These are phyloP conservation scores for Penicillium ochrochloron DNA, from an alignment of 495 filamentous ascomycete genomes.

Conservation along the genomic window DNA sequence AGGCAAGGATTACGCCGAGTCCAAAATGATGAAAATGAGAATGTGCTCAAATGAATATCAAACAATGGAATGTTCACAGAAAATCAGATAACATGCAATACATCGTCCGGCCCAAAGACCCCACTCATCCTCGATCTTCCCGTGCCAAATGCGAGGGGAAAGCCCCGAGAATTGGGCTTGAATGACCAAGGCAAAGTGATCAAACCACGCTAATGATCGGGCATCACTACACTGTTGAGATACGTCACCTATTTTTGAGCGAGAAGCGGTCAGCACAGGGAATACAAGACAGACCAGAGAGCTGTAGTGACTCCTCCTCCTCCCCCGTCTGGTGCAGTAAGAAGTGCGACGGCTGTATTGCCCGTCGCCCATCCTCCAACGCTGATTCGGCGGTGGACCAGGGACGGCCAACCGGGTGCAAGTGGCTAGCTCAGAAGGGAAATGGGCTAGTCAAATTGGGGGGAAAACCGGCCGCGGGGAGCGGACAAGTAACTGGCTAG, in stretches of 20 bases:
- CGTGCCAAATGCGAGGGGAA: background rate
- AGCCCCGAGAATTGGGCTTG: background rate
- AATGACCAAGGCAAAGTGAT: background rate
- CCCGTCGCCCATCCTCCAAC: background rate
- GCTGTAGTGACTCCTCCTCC: conserved; percentile 1
- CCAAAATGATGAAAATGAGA: background rate
- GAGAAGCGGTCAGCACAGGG: conserved; percentile 37
- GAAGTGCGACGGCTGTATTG: conserved; percentile 13
- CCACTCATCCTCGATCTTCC: conserved; percentile 3
- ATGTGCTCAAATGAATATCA: conserved; percentile 4
- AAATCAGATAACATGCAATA: conserved; percentile 8
- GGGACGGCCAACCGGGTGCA: conserved; percentile 24
- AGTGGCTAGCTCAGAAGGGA: conserved; percentile 36
- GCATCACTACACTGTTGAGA: conserved; percentile 68
- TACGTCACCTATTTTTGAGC: conserved; percentile 55
- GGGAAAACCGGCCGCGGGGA: conserved; percentile 40
- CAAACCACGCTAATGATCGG: conserved; percentile 47
- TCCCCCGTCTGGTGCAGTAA: background rate
- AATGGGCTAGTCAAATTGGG: conserved; percentile 34
- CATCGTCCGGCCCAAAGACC: background rate
- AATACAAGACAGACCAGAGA: conserved; percentile 3
- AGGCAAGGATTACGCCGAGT: background rate
- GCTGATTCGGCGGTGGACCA: conserved; percentile 31
- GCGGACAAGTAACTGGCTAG: conserved; percentile 20
- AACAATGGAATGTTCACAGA: background rate